A percentile compares a stretch with the other conserved stretches of the same genome.
phyloP scores from a whole-genome alignment of 208 protist species.

The Wallacemonas sp. region DNA sequence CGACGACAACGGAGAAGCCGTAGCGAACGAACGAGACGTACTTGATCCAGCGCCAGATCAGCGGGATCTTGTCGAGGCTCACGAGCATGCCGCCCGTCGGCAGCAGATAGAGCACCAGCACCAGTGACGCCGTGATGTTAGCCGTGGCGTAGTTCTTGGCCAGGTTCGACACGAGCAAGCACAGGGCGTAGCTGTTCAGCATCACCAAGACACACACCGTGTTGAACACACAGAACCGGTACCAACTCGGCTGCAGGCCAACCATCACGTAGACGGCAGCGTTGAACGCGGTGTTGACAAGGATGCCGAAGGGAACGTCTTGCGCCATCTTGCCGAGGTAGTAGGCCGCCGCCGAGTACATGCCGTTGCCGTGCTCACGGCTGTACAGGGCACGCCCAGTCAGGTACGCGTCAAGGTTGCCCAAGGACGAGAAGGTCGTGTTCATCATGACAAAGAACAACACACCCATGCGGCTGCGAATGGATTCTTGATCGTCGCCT shows the following conservation, averaged over 20 bases:
- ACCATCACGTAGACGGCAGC: constrained; percentile 61
- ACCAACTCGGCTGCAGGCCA: constrained; percentile 42
- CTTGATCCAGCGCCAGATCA: constrained; percentile 77
- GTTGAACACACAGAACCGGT: constrained; percentile 53
- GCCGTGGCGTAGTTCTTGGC: constrained; percentile 54
- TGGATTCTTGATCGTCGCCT: constrained; percentile 41
- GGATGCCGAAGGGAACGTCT: constrained; percentile 55
- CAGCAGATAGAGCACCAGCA: constrained; percentile 67
- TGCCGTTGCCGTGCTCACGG: constrained; percentile 65
- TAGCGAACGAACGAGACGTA: constrained; percentile 77
- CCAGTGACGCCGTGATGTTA: constrained; percentile 57
- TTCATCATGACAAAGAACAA: constrained; percentile 82
- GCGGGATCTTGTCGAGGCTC: constrained; percentile 50
- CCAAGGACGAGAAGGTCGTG: constrained; percentile 58
- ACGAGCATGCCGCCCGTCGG: constrained; percentile 68
- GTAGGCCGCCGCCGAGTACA: constrained; percentile 67
- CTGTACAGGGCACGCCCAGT: constrained; percentile 60
- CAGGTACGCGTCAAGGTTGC: constrained; percentile 57
- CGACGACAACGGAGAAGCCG: constrained; percentile 51
- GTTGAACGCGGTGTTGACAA: constrained; percentile 50
- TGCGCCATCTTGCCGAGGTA: constrained; percentile 71
- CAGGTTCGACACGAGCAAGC: constrained; percentile 67
- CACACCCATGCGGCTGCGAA: constrained; percentile 69
- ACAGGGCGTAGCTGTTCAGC: constrained; percentile 68
- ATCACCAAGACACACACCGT: constrained; percentile 43